Conservation (phyloP, 2,329 filamentous ascomycete genomes). For the Pseudogymnoascus sp. region DNA sequence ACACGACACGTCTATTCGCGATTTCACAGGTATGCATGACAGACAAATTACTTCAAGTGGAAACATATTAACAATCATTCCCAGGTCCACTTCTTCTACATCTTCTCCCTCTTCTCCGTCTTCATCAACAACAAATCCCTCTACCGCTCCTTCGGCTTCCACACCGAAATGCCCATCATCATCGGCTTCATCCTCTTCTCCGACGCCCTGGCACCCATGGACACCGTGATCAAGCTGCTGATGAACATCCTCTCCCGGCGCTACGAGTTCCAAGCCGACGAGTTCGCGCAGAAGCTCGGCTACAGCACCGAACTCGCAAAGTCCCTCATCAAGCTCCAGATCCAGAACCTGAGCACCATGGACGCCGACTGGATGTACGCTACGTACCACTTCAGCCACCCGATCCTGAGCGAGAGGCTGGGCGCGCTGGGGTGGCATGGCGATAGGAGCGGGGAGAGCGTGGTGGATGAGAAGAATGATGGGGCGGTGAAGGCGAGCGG, state of each 20-base stretch:
- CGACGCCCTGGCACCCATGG: slow-evolving; percentile 88
- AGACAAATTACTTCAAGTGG: slow-evolving; percentile 3
- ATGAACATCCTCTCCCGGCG: slow-evolving; percentile 94
- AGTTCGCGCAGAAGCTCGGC: slow-evolving; percentile 76
- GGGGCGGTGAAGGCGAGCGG: slow-evolving; percentile 63
- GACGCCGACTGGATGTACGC: slow-evolving; percentile 98
- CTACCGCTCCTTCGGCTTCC: slow-evolving; percentile 86
- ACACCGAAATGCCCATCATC: slow-evolving; percentile 76
- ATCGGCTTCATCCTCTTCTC: slow-evolving; percentile 97
- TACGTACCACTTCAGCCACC: slow-evolving; percentile 97
- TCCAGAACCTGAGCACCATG: slow-evolving; percentile 97
- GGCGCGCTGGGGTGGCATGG: slow-evolving; percentile 85
- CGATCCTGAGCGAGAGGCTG: slow-evolving; percentile 86
- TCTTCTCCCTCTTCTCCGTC: slow-evolving; percentile 91
- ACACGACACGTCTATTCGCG: slow-evolving; percentile 83
- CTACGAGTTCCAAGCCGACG: slow-evolving; percentile 94
- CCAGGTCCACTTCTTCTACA: slow-evolving; percentile 88
- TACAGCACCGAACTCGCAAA: slow-evolving; percentile 75
- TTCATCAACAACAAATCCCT: slow-evolving; percentile 94
- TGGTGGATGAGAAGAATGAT: slow-evolving; percentile 45
- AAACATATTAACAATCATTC: slow-evolving; percentile 23
- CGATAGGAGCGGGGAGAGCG: slow-evolving; percentile 37
- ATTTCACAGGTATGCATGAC: slow-evolving; percentile 61
- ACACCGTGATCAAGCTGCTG: slow-evolving; percentile 85
- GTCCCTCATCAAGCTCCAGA: slow-evolving; percentile 92